Base-by-base conservation (phyloP, 2,329 filamentous ascomycete species). In the Fusarium globosum region DNA sequence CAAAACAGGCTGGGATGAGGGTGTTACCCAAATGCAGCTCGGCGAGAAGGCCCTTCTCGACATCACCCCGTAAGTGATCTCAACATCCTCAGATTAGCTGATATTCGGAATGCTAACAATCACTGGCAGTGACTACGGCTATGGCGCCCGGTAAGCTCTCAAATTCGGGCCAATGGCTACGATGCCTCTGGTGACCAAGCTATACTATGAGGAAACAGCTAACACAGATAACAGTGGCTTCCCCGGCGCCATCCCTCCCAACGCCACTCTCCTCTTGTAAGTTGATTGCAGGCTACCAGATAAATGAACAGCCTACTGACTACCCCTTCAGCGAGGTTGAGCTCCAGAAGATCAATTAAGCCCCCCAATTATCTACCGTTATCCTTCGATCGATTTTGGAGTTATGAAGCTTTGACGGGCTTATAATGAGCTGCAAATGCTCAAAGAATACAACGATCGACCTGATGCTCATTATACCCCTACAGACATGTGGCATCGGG, bases 1-100 rank as follows among this genome's bases (percentile, higher is more conserved):
- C 42, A 18, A 41, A 33, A 65, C 51, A 95, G 93, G 90, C 77
- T 97, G 90, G 94, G 95, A 94, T 80, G 91, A 97, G 84, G 95
- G 93, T 75, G 95, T 98, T 60, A 85, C 86, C 56, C 86, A 90
- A 80, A 98, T 99, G 96, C 92, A 92, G 81, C 86, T 97, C 67
- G 95, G 96, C 81, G 96, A 98, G 89, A 96, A 94, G 86, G 92
- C 94, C 61, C 93, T 90, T 58, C 88, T 99, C 74, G 92, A 91
- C 76, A 98, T 98, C 81, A 89, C 91, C 72, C 87, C 70, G 77
- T 79, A 78, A 48, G 77, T 45, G 33, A 20, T 26, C 36, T 21
- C 16, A 26, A 20, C 12, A 6, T 21, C 23, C 16, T 21, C 42
- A 14, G 23, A 18, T n/a, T 18, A 28, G 16, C 39, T 23, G 21